These are phyloP conservation scores for Biancaea sappan DNA, from an alignment of 306 rosid species.

Conservation along the genomic window DNA sequence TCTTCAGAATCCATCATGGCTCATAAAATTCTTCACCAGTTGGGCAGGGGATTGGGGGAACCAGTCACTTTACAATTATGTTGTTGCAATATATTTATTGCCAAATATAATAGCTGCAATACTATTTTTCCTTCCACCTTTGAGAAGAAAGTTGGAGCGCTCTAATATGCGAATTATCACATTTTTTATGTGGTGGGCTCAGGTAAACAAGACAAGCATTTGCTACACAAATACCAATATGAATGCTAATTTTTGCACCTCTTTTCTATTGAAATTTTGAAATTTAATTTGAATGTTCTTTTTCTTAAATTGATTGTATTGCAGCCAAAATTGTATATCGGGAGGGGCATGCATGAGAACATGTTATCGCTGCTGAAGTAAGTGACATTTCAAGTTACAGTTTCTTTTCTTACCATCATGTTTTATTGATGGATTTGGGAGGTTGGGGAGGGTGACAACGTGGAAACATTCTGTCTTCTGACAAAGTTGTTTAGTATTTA, in stretches of 20 bases:
- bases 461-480: background rate
- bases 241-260: constrained; percentile 1
- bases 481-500: background rate
- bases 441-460: background rate
- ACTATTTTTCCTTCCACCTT: constrained; percentile 88
- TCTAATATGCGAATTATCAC: constrained; percentile 74
- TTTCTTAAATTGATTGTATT: constrained; percentile 37
- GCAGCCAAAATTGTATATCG: constrained; percentile 95
- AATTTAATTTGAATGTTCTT: constrained; percentile 27
- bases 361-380: constrained; percentile 81
- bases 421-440: background rate
- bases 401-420: constrained; percentile 7
- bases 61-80: constrained; percentile 72
- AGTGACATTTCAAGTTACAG: constrained; percentile 38
- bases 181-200: constrained; percentile 98
- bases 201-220: constrained; percentile 57
- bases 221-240: constrained; percentile 24
- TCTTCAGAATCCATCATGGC: constrained; percentile 73
- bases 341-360: constrained; percentile 95
- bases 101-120: constrained; percentile 80
- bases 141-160: constrained; percentile 79
- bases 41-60: constrained; percentile 84
- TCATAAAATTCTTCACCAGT: constrained; percentile 71
- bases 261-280: constrained; percentile 13
- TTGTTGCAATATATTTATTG: constrained; percentile 67